phyloP scores from a whole-genome alignment of 1,139 yeast genomes.

The Yamadazyma blattariae region DNA sequence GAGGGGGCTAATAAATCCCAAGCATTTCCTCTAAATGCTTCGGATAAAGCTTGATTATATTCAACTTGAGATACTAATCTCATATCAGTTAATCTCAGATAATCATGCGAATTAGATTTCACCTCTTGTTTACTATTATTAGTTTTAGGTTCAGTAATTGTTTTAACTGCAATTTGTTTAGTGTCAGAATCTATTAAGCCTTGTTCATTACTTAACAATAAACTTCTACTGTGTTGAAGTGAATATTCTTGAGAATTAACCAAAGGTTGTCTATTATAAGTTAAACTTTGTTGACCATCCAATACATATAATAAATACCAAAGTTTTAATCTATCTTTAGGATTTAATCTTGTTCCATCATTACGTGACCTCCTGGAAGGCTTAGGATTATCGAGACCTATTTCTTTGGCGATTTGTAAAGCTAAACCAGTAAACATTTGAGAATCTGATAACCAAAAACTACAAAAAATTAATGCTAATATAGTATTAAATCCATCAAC shows the following conservation, averaged over 20 bases:
- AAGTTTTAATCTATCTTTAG: constrained; percentile 50
- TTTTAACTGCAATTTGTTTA: background rate
- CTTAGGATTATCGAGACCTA: constrained; percentile 44
- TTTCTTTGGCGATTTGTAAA: constrained; percentile 57
- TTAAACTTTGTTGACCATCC: constrained; percentile 69
- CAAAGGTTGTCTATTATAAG: constrained; percentile 56
- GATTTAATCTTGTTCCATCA: constrained; percentile 18
- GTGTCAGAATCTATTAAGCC: background rate
- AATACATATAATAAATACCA: constrained; percentile 69
- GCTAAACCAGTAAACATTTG: constrained; percentile 70
- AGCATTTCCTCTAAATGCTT: constrained; percentile 58
- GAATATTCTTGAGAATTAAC: constrained; percentile 47
- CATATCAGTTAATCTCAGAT: constrained; percentile 44
- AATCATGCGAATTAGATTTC: constrained; percentile 9
- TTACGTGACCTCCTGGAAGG: constrained; percentile 3
- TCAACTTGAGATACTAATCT: constrained; percentile 71
- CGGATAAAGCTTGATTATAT: constrained; percentile 63
- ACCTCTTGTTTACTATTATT: constrained; percentile 1
- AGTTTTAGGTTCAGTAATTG: background rate
- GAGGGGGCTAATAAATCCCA: constrained; percentile 63
- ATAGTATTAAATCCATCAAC: constrained; percentile 58
- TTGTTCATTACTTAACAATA: constrained; percentile 16
- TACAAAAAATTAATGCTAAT: constrained; percentile 61
- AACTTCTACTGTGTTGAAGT: constrained; percentile 37
- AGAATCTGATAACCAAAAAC: constrained; percentile 66